phyloP scores from a whole-genome alignment of 78 protist genomes.

The Parvularia atlantis region DNA sequence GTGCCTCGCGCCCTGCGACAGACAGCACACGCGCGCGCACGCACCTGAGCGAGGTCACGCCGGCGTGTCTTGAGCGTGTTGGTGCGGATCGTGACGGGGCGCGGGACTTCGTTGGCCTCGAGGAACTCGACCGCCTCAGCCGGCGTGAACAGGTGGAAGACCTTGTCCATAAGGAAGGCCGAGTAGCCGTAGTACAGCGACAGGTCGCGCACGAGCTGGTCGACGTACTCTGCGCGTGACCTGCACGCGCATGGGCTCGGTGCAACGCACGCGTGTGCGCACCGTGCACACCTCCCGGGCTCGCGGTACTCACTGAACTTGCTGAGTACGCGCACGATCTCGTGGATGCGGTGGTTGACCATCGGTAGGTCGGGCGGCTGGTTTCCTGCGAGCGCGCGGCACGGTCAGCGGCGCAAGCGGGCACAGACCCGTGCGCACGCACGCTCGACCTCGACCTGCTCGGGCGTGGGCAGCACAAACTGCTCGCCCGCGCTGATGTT shows the following conservation, averaged over 20 bases:
- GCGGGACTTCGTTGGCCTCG: conserved; percentile 84
- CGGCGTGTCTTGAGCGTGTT: conserved; percentile 88
- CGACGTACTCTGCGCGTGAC: conserved; percentile 68
- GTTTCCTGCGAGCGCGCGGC: too few relatives aligned
- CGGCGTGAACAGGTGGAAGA: conserved; percentile 68
- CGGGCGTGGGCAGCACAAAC: neutral
- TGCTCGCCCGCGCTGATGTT: neutral
- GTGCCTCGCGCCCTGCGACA: too few relatives aligned
- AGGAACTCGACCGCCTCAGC: conserved; percentile 64
- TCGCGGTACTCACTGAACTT: conserved; percentile 39
- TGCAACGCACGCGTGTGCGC: too few relatives aligned
- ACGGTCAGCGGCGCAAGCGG: neutral
- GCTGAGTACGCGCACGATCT: conserved; percentile 4
- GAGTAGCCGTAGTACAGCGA: conserved; percentile 63
- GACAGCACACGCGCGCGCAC: too few relatives aligned
- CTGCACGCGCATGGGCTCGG: too few relatives aligned
- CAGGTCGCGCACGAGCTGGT: conserved; percentile 61
- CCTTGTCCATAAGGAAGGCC: conserved; percentile 44
- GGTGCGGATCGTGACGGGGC: conserved; percentile 94
- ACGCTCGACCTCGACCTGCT: neutral
- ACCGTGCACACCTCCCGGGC: too few relatives aligned
- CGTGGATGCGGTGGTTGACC: conserved; percentile 6
- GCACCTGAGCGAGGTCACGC: conserved; percentile 72
- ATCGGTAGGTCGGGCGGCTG: neutral
- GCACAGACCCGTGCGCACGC: neutral